Evolutionary conservation across 2,329 filamentous ascomycete genomes (phyloP), one percentile per base, ranked within the genome.

Genomic region (Colletotrichum sublineola): DNA sequence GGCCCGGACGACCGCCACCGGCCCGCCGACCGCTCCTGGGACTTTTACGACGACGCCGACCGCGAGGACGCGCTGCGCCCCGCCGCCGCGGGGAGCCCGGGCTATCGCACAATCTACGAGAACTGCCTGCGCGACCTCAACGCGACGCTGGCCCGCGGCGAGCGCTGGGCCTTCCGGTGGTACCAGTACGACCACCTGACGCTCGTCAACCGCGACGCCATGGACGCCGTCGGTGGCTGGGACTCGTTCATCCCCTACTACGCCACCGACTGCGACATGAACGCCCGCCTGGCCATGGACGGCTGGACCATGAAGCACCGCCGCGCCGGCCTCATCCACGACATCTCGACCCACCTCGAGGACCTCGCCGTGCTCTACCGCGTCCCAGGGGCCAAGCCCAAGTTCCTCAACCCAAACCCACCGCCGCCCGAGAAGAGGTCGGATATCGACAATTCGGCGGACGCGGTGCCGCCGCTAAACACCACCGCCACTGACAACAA

Each of bases 211-310:
- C 86, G 85, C 14, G 80, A 78, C 9, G 85, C 87, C 0, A 86
- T 85, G 75, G 82, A 85, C 73, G 82, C 84, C 56, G 82, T 89
- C 9, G 83, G 88, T 29, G 86, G 83, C 0, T 91, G 88, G 87
- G 89, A 91, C 76, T 85, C 86, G 0, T 79, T 87, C 69, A 89
- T 91, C 52, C 86, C 88, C 0, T 90, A 86, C 75, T 90, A 90
- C 77, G 82, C 85, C 72, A 88, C 85, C 44, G 88, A 90, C 76
- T 90, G 87, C 78, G 88, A 89, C 76, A 85, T 87, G 81, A 86
- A 89, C 75, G 79, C 80, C 8, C 82, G 87, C 4, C 74, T 88
- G n/a, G 71, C 75, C 7, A 87, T 88, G 85, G 79, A 77, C 18
- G 81, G 83, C 5, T 86, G 84, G 80, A 82, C 79, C 7, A 83